A percentile compares a stretch with the other conserved stretches of the same genome.
These are phyloP conservation scores for Cymbidium sinense DNA, from an alignment of 106 monocot species.

Conservation along the genomic window DNA sequence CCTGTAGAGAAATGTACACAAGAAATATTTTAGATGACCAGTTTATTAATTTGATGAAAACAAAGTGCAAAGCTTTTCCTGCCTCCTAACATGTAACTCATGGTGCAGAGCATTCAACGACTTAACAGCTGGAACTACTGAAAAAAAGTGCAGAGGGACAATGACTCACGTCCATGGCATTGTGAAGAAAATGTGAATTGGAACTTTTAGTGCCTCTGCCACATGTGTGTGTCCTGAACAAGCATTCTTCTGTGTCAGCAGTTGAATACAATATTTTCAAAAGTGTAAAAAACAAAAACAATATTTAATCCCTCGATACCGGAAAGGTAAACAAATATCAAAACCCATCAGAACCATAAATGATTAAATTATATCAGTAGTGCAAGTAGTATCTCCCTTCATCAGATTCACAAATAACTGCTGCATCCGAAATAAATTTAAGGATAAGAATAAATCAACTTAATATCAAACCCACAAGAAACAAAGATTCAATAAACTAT, in stretches of 20 bases:
- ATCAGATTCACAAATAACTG: neutral
- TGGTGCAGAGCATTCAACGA: neutral
- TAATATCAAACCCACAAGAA: neutral
- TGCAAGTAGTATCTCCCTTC: neutral
- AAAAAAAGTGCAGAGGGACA: conserved; percentile 1
- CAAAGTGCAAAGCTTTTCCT: neutral
- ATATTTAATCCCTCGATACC: conserved; percentile 17
- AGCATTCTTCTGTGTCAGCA: conserved; percentile 45
- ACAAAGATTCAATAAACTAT: neutral
- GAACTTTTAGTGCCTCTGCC: conserved; percentile 92
- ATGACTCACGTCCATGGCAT: conserved; percentile 99
- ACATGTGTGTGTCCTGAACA: conserved; percentile 98
- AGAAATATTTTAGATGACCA: neutral
- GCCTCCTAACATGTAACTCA: neutral
- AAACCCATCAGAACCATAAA: conserved; percentile 1
- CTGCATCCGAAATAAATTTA: neutral
- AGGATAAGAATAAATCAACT: neutral
- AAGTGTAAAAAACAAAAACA: conserved; percentile 24
- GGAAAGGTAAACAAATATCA: conserved; percentile 14
- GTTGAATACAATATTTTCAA: conserved; percentile 21
- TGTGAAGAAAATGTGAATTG: conserved; percentile 97
- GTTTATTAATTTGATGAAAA: neutral
- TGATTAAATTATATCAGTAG: neutral
- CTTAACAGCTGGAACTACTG: neutral
- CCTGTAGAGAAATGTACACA: conserved; percentile 28